Evolutionary conservation across 495 filamentous ascomycete species (phyloP).

Genomic region (Neurospora sp.): DNA sequence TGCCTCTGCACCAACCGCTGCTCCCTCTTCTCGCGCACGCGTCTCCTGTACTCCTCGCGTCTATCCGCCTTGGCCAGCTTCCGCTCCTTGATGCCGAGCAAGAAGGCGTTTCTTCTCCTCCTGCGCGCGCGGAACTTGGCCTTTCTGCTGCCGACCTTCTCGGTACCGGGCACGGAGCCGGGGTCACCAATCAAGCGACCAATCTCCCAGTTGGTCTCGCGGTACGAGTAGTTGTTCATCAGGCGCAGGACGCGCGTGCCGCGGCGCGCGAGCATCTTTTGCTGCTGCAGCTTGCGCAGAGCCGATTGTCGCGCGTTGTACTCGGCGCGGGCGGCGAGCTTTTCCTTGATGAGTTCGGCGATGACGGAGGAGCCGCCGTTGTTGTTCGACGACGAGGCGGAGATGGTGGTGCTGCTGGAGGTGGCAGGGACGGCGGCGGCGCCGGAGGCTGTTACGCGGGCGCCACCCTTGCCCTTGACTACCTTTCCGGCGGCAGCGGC

Average conservation of each 20-base stretch:
- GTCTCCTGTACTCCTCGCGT: slow-evolving; percentile 11
- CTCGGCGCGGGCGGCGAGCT: slow-evolving; percentile 19
- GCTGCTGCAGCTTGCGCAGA: slow-evolving; percentile 7
- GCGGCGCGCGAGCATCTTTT: slow-evolving; percentile 15
- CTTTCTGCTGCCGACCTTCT: slow-evolving; percentile 18
- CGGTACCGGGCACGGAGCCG: slow-evolving; percentile 18
- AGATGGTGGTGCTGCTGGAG: neutral
- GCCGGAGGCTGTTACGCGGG: neutral
- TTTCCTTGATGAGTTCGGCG: slow-evolving; percentile 27
- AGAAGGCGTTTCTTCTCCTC: slow-evolving; percentile 11
- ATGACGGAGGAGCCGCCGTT: slow-evolving; percentile 16
- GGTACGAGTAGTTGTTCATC: slow-evolving; percentile 65
- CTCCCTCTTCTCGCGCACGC: slow-evolving; percentile 12
- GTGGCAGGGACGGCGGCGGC: neutral
- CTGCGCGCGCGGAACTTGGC: slow-evolving; percentile 19
- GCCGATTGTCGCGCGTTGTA: slow-evolving; percentile 26
- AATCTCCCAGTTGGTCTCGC: slow-evolving; percentile 79
- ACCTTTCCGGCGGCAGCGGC: neutral
- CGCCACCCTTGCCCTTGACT: neutral
- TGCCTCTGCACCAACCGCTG: slow-evolving; percentile 3
- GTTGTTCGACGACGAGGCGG: neutral
- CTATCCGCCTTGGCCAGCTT: slow-evolving; percentile 15
- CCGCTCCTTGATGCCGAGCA: slow-evolving; percentile 13
- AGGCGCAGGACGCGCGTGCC: slow-evolving; percentile 39
- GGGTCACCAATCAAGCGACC: slow-evolving; percentile 39